Evolutionary conservation across 495 filamentous ascomycete genomes (phyloP).

Genomic region (Tuber umbilicatum): DNA sequence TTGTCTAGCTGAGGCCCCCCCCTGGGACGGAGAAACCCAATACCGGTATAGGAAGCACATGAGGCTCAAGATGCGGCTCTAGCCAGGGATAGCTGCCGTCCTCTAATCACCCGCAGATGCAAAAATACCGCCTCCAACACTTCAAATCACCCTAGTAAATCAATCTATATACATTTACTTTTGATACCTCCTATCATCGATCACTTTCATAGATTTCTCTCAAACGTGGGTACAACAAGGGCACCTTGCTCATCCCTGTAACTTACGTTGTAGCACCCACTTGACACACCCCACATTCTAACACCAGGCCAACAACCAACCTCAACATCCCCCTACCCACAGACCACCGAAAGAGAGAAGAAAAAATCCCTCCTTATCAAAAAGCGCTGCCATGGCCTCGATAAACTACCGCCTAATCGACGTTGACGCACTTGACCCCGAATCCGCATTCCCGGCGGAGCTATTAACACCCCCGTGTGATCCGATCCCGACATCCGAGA

Average conservation of each 20-base stretch:
- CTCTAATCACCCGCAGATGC: not conserved
- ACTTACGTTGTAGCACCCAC: not conserved
- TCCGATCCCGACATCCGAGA: slow-evolving; percentile 53
- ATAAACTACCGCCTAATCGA: slow-evolving; percentile 65
- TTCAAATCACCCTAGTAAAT: not conserved
- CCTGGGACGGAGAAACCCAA: not conserved
- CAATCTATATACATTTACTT: not conserved
- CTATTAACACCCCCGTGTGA: slow-evolving; percentile 56
- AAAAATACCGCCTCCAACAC: not conserved
- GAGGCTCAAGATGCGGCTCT: slow-evolving; percentile 16
- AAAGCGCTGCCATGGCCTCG: slow-evolving; percentile 14
- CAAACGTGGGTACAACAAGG: not conserved
- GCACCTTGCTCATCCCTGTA: not conserved
- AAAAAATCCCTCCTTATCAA: not conserved
- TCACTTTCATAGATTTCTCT: not conserved
- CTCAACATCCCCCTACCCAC: slow-evolving; percentile 7
- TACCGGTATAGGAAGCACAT: not conserved
- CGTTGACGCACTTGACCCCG: slow-evolving; percentile 66
- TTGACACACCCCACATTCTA: not conserved
- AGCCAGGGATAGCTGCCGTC: not conserved
- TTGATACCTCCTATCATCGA: not conserved
- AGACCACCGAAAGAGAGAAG: not conserved
- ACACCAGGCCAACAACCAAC: not conserved
- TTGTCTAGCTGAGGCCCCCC: not conserved
- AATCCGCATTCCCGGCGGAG: slow-evolving; percentile 62